Conservation (phyloP, 805 yeast genomes). For the Brettanomyces sp. region DNA sequence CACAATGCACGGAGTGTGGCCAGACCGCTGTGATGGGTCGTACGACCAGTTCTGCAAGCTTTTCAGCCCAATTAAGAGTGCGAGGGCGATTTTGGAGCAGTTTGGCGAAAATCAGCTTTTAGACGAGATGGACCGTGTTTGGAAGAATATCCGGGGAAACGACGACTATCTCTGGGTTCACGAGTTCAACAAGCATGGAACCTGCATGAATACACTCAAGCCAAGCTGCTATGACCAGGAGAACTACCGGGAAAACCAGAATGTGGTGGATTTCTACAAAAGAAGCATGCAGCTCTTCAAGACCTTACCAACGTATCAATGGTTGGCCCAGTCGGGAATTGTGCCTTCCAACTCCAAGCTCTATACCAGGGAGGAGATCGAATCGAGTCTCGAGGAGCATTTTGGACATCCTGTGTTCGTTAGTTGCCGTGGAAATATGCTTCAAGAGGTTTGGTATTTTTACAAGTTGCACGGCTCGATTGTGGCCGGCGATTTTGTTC, state of each 20-base stretch:
- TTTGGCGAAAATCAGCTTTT: slow-evolving; percentile 45
- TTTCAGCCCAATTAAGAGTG: slow-evolving; percentile 43
- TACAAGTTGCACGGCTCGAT: slow-evolving; percentile 69
- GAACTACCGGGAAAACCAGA: slow-evolving; percentile 19
- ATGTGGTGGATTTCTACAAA: slow-evolving; percentile 63
- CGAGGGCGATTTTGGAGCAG: slow-evolving; percentile 34
- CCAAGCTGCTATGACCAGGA: slow-evolving; percentile 53
- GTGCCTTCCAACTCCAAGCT: slow-evolving; percentile 50
- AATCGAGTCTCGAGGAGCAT: slow-evolving; percentile 38
- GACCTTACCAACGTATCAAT: slow-evolving; percentile 55
- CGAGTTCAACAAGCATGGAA: slow-evolving; percentile 91
- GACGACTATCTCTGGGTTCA: slow-evolving; percentile 77
- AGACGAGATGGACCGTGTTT: slow-evolving; percentile 44
- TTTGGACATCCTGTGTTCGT: slow-evolving; percentile 52
- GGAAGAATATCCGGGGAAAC: slow-evolving; percentile 68
- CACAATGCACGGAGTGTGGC: slow-evolving; percentile 86
- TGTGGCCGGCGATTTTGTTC: slow-evolving; percentile 51
- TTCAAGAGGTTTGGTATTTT: slow-evolving; percentile 73
- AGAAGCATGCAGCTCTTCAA: slow-evolving; percentile 50
- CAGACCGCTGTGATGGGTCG: slow-evolving; percentile 78
- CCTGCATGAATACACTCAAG: slow-evolving; percentile 75
- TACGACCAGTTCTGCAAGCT: slow-evolving; percentile 73
- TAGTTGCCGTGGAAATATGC: slow-evolving; percentile 42
- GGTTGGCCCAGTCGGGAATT: slow-evolving; percentile 61
- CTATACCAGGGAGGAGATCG: slow-evolving; percentile 48